Evolutionary conservation across 75 land plant species (phyloP).

Genomic region (Adiantum capillusveneris): DNA sequence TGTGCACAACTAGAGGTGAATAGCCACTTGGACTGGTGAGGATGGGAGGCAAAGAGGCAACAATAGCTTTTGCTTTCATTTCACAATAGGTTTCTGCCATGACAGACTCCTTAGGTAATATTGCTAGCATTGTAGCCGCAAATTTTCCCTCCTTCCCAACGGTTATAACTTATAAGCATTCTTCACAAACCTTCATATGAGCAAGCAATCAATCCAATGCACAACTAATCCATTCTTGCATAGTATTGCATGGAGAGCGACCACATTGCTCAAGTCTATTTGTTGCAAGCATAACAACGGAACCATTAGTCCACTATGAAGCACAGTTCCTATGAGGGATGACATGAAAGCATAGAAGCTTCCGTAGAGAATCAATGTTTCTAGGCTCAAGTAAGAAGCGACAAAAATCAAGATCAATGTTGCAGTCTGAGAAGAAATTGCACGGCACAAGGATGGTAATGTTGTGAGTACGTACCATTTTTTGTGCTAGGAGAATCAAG

Average conservation of each 20-base stretch:
- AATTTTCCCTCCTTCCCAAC: conserved; percentile 34
- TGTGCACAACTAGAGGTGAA: too few relatives aligned
- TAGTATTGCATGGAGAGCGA: conserved; percentile 48
- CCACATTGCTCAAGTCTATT: conserved; percentile 23
- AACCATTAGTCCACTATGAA: conserved; percentile 23
- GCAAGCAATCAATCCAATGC: conserved; percentile 73
- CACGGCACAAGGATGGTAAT: conserved; percentile 80
- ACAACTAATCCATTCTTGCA: conserved; percentile 76
- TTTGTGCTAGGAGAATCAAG: conserved; percentile 84
- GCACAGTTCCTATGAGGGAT: conserved; percentile 41
- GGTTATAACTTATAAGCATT: conserved; percentile 54
- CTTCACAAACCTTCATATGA: conserved; percentile 63
- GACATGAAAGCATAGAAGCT: conserved; percentile 47
- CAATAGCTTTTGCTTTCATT: background rate
- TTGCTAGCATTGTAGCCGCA: conserved; percentile 12
- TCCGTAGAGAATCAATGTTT: conserved; percentile 45
- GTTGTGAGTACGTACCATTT: conserved; percentile 42
- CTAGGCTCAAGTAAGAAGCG: conserved; percentile 71
- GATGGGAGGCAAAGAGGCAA: too few relatives aligned
- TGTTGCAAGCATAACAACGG: conserved; percentile 8
- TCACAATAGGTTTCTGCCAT: conserved; percentile 41
- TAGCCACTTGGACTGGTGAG: too few relatives aligned
- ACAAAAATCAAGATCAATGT: conserved; percentile 68
- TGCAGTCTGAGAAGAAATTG: conserved; percentile 60
- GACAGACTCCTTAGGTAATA: conserved; percentile 47